Evolutionary conservation across 140 eudicot species (phyloP).

Genomic region (Anethum foeniculum): DNA sequence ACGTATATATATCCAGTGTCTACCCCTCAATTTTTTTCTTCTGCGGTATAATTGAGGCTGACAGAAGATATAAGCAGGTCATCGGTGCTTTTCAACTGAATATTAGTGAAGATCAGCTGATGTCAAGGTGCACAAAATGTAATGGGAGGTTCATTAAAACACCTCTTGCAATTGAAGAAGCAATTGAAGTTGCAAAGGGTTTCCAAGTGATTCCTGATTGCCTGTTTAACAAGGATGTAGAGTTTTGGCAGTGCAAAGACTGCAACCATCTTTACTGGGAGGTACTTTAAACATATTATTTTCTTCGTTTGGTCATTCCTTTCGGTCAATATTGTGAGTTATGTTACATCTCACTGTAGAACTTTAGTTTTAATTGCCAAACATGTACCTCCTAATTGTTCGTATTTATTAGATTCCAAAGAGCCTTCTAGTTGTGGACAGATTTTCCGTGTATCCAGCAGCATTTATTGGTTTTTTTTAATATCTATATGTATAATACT

Average conservation of each 20-base stretch:
- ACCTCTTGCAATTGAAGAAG: conserved; percentile 82
- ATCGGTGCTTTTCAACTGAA: conserved; percentile 59
- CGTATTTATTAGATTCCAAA: neutral
- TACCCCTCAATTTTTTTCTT: neutral
- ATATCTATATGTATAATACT: too few species aligned
- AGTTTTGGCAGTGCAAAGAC: conserved; percentile 96
- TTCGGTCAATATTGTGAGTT: neutral
- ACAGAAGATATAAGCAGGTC: conserved; percentile 42
- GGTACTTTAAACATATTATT: conserved; percentile 26
- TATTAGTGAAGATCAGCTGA: conserved; percentile 70
- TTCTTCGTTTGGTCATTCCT: neutral
- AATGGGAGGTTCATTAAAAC: conserved; percentile 87
- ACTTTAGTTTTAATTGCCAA: neutral
- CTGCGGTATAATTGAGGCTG: conserved; percentile 1
- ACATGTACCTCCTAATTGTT: neutral
- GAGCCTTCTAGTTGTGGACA: neutral
- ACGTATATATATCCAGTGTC: too few species aligned
- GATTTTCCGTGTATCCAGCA: too few species aligned
- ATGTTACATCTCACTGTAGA: neutral
- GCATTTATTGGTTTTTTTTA: neutral
- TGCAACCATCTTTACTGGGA: conserved; percentile 98
- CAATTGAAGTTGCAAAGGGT: conserved; percentile 87
- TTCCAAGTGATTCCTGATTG: conserved; percentile 91
- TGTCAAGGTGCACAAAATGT: conserved; percentile 98
- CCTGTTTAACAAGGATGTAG: conserved; percentile 65